These are phyloP conservation scores for Brachypodium distachyon DNA, from an alignment of 202 grass and related monocot genomes.

Conservation along the genomic window DNA sequence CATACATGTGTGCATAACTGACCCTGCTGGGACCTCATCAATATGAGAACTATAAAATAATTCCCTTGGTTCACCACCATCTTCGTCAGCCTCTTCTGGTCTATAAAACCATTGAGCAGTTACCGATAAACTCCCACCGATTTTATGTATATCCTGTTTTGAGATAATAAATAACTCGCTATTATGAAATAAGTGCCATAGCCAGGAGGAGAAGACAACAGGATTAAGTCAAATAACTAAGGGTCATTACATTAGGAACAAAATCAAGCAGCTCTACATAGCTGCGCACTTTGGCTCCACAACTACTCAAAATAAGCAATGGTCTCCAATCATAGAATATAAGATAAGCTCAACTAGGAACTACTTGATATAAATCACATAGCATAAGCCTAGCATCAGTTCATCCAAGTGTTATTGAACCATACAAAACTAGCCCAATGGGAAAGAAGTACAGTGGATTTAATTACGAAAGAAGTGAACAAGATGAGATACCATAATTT, in stretches of 20 bases:
- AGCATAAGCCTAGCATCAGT: neutral
- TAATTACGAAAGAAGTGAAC: too few species aligned
- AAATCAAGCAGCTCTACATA: neutral
- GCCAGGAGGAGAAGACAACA: neutral
- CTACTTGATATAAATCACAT: slow-evolving; percentile 10
- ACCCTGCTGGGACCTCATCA: slow-evolving; percentile 80
- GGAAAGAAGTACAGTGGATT: too few species aligned
- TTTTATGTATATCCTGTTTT: slow-evolving; percentile 58
- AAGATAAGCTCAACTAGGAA: neutral
- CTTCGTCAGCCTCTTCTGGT: slow-evolving; percentile 88
- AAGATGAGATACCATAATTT: too few species aligned
- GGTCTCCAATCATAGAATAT: neutral
- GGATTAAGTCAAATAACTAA: neutral
- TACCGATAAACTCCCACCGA: slow-evolving; percentile 45
- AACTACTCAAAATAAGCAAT: neutral
- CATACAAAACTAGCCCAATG: too few species aligned
- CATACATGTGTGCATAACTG: slow-evolving; percentile 92
- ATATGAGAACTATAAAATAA: slow-evolving; percentile 92
- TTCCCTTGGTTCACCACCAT: slow-evolving; percentile 74
- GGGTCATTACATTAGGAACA: neutral
- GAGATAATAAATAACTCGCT: neutral
- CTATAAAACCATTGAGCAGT: slow-evolving; percentile 98
- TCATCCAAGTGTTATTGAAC: neutral
- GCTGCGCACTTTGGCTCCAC: neutral
- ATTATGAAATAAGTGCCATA: neutral